These are phyloP conservation scores for Verticillium longisporum DNA, from an alignment of 2,329 filamentous ascomycete species.

Conservation along the genomic window DNA sequence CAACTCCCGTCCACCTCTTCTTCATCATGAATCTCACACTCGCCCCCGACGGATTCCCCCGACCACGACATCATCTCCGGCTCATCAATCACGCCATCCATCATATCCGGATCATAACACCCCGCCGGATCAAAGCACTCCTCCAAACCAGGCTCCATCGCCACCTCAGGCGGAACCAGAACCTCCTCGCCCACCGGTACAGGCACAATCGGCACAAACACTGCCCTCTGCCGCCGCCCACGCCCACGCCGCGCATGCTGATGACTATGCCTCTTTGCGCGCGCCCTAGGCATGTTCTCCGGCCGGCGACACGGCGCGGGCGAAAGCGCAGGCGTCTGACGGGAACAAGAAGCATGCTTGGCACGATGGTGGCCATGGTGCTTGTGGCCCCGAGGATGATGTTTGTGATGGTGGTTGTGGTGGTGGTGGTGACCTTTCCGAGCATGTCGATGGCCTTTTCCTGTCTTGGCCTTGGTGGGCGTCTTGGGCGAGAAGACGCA, in stretches of 20 bases:
- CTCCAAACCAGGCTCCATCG: background rate
- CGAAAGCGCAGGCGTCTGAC: background rate
- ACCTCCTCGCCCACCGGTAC: background rate
- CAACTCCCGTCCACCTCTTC: background rate
- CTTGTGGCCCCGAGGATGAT: background rate
- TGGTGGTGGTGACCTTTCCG: background rate
- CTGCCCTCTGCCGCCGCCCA: background rate
- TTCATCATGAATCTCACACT: background rate
- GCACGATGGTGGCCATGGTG: background rate
- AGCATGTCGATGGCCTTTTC: background rate
- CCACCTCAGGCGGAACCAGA: background rate
- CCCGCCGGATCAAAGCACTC: background rate
- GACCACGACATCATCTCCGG: background rate
- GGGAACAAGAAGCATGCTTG: background rate
- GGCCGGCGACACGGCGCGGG: background rate
- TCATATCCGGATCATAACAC: background rate
- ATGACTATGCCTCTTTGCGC: background rate
- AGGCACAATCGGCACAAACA: background rate
- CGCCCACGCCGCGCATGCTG: background rate
- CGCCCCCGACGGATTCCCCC: background rate
- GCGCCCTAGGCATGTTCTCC: background rate
- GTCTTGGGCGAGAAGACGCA: background rate
- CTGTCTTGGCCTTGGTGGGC: background rate
- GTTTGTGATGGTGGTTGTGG: background rate
- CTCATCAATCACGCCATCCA: background rate